Conservation (phyloP, 768 basidiomycete species). For the Amanita thiersii region DNA sequence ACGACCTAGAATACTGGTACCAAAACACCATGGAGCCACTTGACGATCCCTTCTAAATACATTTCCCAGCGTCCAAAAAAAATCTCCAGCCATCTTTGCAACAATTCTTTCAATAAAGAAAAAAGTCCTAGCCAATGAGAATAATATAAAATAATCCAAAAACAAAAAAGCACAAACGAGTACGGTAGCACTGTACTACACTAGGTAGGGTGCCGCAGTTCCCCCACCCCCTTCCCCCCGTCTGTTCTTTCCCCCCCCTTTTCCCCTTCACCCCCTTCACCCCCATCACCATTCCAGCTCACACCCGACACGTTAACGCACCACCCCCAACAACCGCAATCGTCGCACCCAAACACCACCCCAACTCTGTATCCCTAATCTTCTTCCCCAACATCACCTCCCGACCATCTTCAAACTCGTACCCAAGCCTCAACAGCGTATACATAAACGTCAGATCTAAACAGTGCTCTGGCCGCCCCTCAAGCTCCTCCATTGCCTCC, state of each 20-base stretch:
- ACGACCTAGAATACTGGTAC: no score
- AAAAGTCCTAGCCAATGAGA: no score
- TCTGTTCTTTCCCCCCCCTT: background rate
- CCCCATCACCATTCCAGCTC: background rate
- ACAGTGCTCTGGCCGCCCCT: constrained; percentile 88
- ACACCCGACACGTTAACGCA: constrained; percentile 45
- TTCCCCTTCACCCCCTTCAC: background rate
- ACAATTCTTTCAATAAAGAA: no score
- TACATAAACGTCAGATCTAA: constrained; percentile 96
- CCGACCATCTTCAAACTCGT: constrained; percentile 71
- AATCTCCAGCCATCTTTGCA: no score
- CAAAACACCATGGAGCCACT: no score
- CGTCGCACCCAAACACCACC: constrained; percentile 87
- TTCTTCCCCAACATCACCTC: constrained; percentile 79
- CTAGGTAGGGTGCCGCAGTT: no score
- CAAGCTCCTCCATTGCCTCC: constrained; percentile 50
- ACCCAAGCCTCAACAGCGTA: constrained; percentile 76
- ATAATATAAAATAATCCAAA: no score
- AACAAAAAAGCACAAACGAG: no score
- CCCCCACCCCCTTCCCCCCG: no score
- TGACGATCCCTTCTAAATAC: no score
- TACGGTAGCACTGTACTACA: no score
- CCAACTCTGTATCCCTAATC: constrained; percentile 83
- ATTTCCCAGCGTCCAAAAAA: no score
- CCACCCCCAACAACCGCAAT: constrained; percentile 61